These are phyloP conservation scores for Candida golubevii DNA, from an alignment of 805 yeast genomes.

Conservation along the genomic window DNA sequence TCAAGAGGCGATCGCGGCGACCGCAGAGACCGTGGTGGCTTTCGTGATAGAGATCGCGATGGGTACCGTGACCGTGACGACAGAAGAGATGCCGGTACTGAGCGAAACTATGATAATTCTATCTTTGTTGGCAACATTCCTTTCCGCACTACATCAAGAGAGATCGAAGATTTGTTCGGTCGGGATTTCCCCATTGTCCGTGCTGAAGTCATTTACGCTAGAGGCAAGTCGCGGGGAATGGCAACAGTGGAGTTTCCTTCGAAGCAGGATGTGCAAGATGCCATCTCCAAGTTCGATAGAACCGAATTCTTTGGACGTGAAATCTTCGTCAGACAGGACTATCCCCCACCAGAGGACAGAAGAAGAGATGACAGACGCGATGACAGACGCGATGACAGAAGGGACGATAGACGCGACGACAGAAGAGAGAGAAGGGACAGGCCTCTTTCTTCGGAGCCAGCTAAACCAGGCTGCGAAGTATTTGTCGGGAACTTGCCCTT, in stretches of 20 bases:
- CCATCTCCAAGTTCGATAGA: constrained; percentile 67
- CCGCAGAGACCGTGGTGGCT: constrained; percentile 6
- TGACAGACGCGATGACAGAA: constrained; percentile 11
- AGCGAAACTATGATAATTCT: constrained; percentile 56
- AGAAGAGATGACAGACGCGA: constrained; percentile 21
- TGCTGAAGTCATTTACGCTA: constrained; percentile 76
- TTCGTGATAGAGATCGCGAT: constrained; percentile 16
- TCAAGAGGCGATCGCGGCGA: constrained; percentile 9
- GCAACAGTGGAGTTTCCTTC: constrained; percentile 81
- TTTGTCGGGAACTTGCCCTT: constrained; percentile 82
- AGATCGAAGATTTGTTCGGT: constrained; percentile 57
- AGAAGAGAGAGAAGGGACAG: constrained; percentile 13
- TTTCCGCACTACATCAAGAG: constrained; percentile 54
- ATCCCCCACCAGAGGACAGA: constrained; percentile 65
- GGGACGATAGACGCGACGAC: constrained; percentile 17
- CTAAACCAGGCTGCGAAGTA: constrained; percentile 50
- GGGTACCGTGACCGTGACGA: constrained; percentile 22
- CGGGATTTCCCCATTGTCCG: constrained; percentile 50
- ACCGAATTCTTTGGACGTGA: constrained; percentile 65
- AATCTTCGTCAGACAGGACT: constrained; percentile 86
- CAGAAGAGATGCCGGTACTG: constrained; percentile 4
- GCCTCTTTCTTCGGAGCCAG: constrained; percentile 11
- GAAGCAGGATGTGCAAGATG: constrained; percentile 61
- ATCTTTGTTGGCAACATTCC: constrained; percentile 74
- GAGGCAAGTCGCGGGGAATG: constrained; percentile 85